Evolutionary conservation across 495 filamentous ascomycete genomes (phyloP).

Genomic region (Margaritispora aquatica): DNA sequence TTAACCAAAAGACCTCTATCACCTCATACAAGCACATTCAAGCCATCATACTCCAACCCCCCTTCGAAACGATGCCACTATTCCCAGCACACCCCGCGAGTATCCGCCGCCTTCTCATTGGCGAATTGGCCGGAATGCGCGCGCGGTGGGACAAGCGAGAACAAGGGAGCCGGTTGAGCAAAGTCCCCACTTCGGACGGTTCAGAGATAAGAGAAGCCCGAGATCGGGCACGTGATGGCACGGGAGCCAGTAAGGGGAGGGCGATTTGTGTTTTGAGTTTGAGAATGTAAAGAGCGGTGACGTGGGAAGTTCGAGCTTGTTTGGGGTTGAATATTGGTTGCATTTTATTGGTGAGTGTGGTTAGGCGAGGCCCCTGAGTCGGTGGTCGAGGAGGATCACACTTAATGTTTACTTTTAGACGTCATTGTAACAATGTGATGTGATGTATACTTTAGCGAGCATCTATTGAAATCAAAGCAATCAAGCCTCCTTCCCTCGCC

Average conservation of each 20-base stretch:
- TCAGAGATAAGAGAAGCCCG: constrained; percentile 14
- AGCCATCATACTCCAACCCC: too few relatives aligned
- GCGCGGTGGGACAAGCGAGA: constrained; percentile 14
- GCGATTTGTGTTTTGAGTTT: neutral
- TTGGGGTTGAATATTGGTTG: neutral
- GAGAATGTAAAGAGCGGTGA: neutral
- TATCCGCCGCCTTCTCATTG: constrained; percentile 16
- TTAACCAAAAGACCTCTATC: too few relatives aligned
- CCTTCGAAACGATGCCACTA: constrained; percentile 4
- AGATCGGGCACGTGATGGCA: neutral
- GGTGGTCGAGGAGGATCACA: neutral
- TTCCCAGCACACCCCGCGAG: constrained; percentile 1
- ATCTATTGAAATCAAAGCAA: too few relatives aligned
- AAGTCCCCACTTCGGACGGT: constrained; percentile 8
- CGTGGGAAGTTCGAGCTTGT: neutral
- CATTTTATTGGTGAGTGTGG: neutral
- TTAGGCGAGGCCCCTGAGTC: neutral
- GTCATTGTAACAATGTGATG: too few relatives aligned
- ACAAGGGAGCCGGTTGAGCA: neutral
- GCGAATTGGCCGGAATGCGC: constrained; percentile 19
- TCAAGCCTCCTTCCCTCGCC: neutral
- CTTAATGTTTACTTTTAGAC: too few relatives aligned
- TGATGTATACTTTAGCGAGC: too few relatives aligned
- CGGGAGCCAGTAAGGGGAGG: neutral
- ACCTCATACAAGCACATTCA: too few relatives aligned